Base-by-base conservation (phyloP, 257 asterid species). In the Gentiana macrophylla region DNA sequence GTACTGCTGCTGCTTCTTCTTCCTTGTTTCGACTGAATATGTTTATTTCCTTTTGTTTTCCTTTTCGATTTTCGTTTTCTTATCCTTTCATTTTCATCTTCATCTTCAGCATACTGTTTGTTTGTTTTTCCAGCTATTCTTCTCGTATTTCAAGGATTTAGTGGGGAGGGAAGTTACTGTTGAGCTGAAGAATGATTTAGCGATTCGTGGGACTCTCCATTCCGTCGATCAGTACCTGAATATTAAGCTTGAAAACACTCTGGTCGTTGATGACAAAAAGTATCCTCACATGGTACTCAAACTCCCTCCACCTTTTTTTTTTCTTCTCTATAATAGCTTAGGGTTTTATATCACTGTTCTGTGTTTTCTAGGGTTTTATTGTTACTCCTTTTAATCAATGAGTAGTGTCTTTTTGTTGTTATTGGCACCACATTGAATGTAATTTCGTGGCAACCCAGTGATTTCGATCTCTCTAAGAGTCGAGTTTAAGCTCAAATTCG, bases 111-210 rank as follows among this genome's bases (percentile, higher is more conserved):
- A 46, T 6, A 35, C 43, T 47, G 61, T 33, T 56, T 12, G 12
- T 12, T 49, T n/a, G 50, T 41, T 38, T 52, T 64, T 72, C 88
- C 94, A 89, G 97, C 73, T 89, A 86, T 89, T 89, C 76, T 91
- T 91, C 82, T 91, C 98, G 67, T 91, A 91, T 59, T 91, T 91
- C 84, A 91, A 87, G 86, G 96, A 87, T 70, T 72, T 91, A 80
- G 98, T 91, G 55, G 96, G 98, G 37, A 73, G 94, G 62, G 98
- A 91, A 78, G 98, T 91, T 59, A 87, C 96, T 9, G 98, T 91
- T 66, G 96, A 91, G 71, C 66, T 91, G 63, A 91, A 91, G 93
- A 91, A 91, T 65, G 98, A 91, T 77, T 80, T 90, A 62, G 98
- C 98, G 1, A 84, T 90, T 54, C 75, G 86, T 59, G 96, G 98